phyloP scores from a whole-genome alignment of 2,329 filamentous ascomycete genomes.

The Aureobasidium subglaciale region DNA sequence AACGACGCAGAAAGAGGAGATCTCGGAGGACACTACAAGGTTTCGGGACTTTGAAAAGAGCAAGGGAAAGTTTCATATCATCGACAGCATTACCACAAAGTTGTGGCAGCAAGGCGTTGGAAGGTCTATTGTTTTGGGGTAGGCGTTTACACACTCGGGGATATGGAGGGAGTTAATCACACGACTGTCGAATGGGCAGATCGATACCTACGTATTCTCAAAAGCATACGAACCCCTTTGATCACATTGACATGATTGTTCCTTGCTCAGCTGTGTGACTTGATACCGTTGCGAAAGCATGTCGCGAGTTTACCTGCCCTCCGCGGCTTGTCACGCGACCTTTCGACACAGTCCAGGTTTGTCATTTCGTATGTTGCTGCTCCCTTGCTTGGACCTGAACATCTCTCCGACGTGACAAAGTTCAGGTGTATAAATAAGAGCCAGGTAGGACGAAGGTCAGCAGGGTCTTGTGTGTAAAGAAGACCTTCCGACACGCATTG shows the following conservation, averaged over 20 bases:
- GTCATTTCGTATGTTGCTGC: too few species aligned
- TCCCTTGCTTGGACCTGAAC: too few species aligned
- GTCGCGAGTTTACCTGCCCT: too few species aligned
- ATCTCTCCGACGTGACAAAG: too few species aligned
- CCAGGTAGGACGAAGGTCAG: too few species aligned
- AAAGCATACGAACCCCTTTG: background rate
- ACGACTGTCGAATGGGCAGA: background rate
- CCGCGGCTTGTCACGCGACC: too few species aligned
- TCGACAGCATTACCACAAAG: background rate
- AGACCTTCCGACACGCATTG: too few species aligned
- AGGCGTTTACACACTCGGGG: background rate
- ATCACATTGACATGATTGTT: too few species aligned
- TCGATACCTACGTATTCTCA: background rate
- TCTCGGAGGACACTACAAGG: constrained; percentile 11
- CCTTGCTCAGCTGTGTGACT: background rate
- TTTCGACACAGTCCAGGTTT: too few species aligned
- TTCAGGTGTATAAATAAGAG: too few species aligned
- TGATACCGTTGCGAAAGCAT: background rate
- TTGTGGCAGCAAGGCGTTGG: constrained; percentile 1
- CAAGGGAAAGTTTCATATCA: background rate
- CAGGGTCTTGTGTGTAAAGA: too few species aligned
- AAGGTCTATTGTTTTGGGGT: background rate
- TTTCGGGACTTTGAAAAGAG: constrained; percentile 13
- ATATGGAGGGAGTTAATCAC: background rate
- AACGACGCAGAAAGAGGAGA: constrained; percentile 14